These are phyloP conservation scores for Stemphylium beticola DNA, from an alignment of 2,329 filamentous ascomycete genomes.

Conservation along the genomic window DNA sequence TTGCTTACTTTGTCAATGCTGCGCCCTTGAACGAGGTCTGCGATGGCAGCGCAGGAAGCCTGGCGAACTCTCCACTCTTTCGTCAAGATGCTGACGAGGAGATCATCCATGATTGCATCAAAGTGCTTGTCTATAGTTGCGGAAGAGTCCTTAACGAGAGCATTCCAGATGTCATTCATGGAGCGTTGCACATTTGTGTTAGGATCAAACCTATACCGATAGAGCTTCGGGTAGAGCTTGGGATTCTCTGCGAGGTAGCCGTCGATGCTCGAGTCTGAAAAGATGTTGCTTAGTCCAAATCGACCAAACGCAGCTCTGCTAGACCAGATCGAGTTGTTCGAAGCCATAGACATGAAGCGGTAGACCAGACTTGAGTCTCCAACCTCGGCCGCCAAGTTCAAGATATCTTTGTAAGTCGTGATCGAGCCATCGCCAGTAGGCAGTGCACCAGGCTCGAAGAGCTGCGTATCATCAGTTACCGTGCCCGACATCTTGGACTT, in stretches of 20 bases:
- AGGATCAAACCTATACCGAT: slow-evolving; percentile 91
- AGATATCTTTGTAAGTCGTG: slow-evolving; percentile 97
- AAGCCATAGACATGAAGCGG: slow-evolving; percentile 96
- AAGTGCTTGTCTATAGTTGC: slow-evolving; percentile 81
- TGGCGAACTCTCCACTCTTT: slow-evolving; percentile 94
- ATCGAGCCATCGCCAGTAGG: slow-evolving; percentile 90
- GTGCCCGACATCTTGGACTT: slow-evolving; percentile 73
- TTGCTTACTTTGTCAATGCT: slow-evolving; percentile 56
- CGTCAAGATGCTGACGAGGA: slow-evolving; percentile 83
- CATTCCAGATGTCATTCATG: slow-evolving; percentile 98
- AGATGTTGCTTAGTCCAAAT: slow-evolving; percentile 89
- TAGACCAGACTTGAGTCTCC: slow-evolving; percentile 97
- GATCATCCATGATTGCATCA: slow-evolving; percentile 84
- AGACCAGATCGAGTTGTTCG: slow-evolving; percentile 95
- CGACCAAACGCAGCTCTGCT: slow-evolving; percentile 95
- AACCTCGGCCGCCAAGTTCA: slow-evolving; percentile 92
- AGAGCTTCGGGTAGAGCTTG: slow-evolving; percentile 94
- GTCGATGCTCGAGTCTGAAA: slow-evolving; percentile 78
- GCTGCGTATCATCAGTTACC: slow-evolving; percentile 86
- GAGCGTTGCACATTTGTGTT: slow-evolving; percentile 90
- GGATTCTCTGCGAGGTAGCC: slow-evolving; percentile 79
- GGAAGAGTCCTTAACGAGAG: slow-evolving; percentile 87
- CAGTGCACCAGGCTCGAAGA: slow-evolving; percentile 89
- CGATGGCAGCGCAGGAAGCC: slow-evolving; percentile 88
- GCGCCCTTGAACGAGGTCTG: slow-evolving; percentile 83